Evolutionary conservation across 2,329 filamentous ascomycete genomes (phyloP).

Genomic region (Dothidotthia symphoricarpi): DNA sequence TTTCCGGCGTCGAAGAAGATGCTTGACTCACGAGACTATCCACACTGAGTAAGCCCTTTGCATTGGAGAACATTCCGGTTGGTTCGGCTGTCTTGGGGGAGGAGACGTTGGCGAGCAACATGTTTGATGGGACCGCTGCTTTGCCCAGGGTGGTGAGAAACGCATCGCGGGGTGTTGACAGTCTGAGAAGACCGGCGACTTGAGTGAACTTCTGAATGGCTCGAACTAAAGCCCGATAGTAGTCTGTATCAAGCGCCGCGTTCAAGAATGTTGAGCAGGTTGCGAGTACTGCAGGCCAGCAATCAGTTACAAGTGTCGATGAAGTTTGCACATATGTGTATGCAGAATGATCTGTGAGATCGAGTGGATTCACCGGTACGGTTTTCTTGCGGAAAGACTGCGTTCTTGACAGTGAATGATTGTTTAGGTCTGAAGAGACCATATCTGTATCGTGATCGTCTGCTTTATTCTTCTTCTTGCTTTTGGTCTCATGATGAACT

Average conservation of each 20-base stretch:
- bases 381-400: conserved; percentile 71
- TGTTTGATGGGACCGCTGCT: conserved; percentile 82
- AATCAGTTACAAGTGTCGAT: conserved; percentile 80
- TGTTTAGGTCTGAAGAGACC: conserved; percentile 24
- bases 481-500: conserved; percentile 66
- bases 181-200: conserved; percentile 81
- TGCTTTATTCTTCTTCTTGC: conserved; percentile 44
- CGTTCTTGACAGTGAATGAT: conserved; percentile 55
- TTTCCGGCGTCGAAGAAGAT: conserved; percentile 55
- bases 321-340: conserved; percentile 71
- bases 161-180: conserved; percentile 85
- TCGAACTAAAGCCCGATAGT: conserved; percentile 86
- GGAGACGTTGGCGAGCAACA: conserved; percentile 44
- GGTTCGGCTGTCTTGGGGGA: conserved; percentile 48
- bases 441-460: conserved; percentile 29
- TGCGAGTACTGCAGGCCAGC: conserved; percentile 93
- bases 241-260: conserved; percentile 86
- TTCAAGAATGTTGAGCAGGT: conserved; percentile 95
- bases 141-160: conserved; percentile 94
- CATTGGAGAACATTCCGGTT: conserved; percentile 65
- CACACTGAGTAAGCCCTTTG: conserved; percentile 69
- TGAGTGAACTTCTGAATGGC: conserved; percentile 95
- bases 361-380: conserved; percentile 79
- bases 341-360: conserved; percentile 69
- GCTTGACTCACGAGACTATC: conserved; percentile 65